A percentile compares a stretch with the other conserved stretches of the same genome.
These are phyloP conservation scores for Diutina neorugosa DNA, from an alignment of 1,139 yeast species.

Conservation along the genomic window DNA sequence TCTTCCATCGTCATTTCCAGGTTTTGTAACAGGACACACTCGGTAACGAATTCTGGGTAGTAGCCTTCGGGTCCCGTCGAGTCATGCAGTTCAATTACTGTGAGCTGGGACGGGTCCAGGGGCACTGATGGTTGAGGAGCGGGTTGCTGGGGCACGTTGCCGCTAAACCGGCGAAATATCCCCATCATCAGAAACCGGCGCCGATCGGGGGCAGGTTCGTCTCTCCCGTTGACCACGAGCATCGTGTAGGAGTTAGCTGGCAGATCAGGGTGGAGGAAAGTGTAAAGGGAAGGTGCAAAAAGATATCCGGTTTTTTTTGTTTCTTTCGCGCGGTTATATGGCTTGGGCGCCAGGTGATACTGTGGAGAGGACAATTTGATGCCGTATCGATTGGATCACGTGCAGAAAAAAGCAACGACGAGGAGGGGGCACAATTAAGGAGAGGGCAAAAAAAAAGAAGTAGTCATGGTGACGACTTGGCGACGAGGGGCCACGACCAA, in stretches of 20 bases:
- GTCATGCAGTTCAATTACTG: background rate
- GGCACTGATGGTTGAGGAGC: too few relatives aligned
- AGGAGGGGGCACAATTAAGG: background rate
- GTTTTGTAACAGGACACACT: slow-evolving; percentile 27
- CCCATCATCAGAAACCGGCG: slow-evolving; percentile 4
- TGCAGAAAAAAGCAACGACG: background rate
- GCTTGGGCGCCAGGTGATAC: background rate
- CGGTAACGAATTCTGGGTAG: slow-evolving; percentile 16
- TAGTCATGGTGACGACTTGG: background rate
- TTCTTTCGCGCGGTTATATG: background rate
- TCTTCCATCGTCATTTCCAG: slow-evolving; percentile 23
- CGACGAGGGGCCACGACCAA: too few relatives aligned
- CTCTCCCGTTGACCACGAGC: slow-evolving; percentile 3
- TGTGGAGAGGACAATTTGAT: background rate
- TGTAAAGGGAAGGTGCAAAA: background rate
- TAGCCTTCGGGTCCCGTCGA: background rate
- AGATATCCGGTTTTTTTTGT: background rate
- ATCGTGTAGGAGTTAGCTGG: background rate
- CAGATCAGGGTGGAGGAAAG: background rate
- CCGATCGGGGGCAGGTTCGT: background rate
- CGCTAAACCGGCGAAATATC: background rate
- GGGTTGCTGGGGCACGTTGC: background rate
- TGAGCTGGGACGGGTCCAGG: background rate
- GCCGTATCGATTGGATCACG: background rate
- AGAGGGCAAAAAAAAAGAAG: too few relatives aligned